These are phyloP conservation scores for Periconia sp. DNA, from an alignment of 2,329 filamentous ascomycete genomes.

Conservation along the genomic window DNA sequence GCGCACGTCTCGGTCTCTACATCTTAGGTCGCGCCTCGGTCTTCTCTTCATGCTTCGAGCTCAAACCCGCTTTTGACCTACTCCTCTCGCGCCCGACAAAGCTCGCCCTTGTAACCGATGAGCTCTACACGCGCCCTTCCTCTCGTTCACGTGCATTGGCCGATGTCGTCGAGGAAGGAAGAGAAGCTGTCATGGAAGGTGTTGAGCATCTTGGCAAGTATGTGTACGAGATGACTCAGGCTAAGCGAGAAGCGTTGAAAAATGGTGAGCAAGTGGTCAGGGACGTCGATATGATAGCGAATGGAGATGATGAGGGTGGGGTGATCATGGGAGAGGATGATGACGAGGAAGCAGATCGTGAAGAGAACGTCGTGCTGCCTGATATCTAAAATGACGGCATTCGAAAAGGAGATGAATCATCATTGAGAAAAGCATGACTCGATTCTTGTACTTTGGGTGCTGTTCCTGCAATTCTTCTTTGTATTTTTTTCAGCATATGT, in stretches of 20 bases:
- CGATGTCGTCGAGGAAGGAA: constrained; percentile 51
- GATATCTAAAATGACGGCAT: constrained; percentile 5
- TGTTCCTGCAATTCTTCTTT: too few species aligned
- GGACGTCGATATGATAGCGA: constrained; percentile 1
- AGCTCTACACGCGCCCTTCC: constrained; percentile 71
- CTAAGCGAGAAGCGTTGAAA: constrained; percentile 63
- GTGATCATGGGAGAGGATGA: background rate
- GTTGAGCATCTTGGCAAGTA: constrained; percentile 96
- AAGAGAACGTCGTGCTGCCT: constrained; percentile 31
- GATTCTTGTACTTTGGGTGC: too few species aligned
- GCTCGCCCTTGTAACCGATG: constrained; percentile 77
- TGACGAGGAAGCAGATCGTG: constrained; percentile 25
- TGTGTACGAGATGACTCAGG: constrained; percentile 92
- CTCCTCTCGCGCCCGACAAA: constrained; percentile 79
- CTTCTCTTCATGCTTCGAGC: constrained; percentile 86
- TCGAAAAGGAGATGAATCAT: too few species aligned
- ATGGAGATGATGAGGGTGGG: constrained; percentile 1
- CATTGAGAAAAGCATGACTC: too few species aligned
- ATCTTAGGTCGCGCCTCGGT: constrained; percentile 85
- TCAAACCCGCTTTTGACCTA: constrained; percentile 81
- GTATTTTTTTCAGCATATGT: too few species aligned
- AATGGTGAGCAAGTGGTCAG: constrained; percentile 16
- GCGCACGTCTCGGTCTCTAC: constrained; percentile 88
- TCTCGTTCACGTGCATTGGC: constrained; percentile 49
- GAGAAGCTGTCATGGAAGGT: constrained; percentile 73